These are phyloP conservation scores for Alternaria arborescens DNA, from an alignment of 2,329 filamentous ascomycete species.

Conservation along the genomic window DNA sequence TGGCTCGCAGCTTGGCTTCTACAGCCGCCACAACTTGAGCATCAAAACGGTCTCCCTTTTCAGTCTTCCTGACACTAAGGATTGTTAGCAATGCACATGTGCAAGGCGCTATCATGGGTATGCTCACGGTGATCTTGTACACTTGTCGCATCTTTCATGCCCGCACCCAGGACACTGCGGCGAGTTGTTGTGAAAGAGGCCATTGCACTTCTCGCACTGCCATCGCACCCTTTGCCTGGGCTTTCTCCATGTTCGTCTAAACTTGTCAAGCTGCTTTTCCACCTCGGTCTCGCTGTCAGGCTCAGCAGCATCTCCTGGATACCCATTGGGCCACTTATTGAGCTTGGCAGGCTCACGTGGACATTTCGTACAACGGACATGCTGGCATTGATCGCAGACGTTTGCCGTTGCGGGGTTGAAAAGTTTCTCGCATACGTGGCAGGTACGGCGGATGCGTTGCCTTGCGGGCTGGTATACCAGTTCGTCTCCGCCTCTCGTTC, in stretches of 20 bases:
- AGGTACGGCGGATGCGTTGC: conserved; percentile 77
- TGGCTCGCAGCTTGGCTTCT: conserved; percentile 61
- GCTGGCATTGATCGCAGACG: conserved; percentile 73
- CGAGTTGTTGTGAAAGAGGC: conserved; percentile 64
- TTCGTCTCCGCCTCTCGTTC: conserved; percentile 72
- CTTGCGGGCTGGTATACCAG: conserved; percentile 74
- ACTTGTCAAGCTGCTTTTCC: conserved; percentile 37
- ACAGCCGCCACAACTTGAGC: conserved; percentile 67
- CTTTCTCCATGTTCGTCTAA: conserved; percentile 54
- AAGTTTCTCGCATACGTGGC: conserved; percentile 74
- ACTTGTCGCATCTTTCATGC: conserved; percentile 67
- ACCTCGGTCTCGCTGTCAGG: conserved; percentile 45
- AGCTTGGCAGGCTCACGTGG: conserved; percentile 79
- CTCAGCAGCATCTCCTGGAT: conserved; percentile 69
- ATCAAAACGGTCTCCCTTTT: conserved; percentile 64
- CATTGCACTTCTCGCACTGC: conserved; percentile 70
- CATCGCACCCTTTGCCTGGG: conserved; percentile 56
- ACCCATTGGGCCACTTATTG: conserved; percentile 73
- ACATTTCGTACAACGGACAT: conserved; percentile 80
- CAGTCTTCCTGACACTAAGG: conserved; percentile 64
- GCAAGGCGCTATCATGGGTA: neutral
- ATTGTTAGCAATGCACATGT: conserved; percentile 17
- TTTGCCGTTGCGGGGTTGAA: conserved; percentile 64
- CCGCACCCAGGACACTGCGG: conserved; percentile 68
- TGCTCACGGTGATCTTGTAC: conserved; percentile 62